Base-by-base conservation (phyloP, 306 rosid genomes). In the Vigna angularis region DNA sequence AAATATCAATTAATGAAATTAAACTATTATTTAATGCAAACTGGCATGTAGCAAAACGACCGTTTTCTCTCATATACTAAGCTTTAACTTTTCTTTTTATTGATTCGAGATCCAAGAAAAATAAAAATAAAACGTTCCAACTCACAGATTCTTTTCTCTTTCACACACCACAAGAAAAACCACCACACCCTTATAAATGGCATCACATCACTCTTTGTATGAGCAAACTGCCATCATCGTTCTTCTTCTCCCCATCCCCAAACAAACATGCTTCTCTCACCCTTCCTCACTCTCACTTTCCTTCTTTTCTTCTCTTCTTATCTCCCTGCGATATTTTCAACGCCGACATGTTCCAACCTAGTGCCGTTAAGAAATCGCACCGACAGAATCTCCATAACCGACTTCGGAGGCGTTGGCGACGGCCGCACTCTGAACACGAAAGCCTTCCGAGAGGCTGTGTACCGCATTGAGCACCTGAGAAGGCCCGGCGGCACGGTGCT, bases 331-430 rank as follows among this genome's bases (percentile, higher is more conserved):
- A 55, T 9, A 1, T 81, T 84, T 9, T 74, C 79, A 13, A 56
- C 59, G 81, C 36, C 74, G 9, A 89, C 98, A 6, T 93, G 98
- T 78, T 90, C 98, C 15, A 79, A 83, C 6, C 90, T 87, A n/a
- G 97, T 91, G 8, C 92, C 93, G 9, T 47, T 79, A 70, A 78
- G 49, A 38, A 51, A 85, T 49, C 91, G 98, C 16, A 17, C 55
- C 75, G 93, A 93, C 30, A 91, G 71, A 84, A 82, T 94, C 28
- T 94, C 94, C 65, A 81, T 94, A 5, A 26, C 85, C 1, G 96
- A 90, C 32, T 94, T 84, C 13, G 97, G 97, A 5, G 98, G 87
- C 1, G 88, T 91, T 38, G 97, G 97, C 1, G 97, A 94, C 78
- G 98, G 98, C 14, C 62, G 28, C 53, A 90, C 96, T 42, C 30